Percentiles rank a stretch among this genome's conserved stretches.
Evolutionary conservation across 139 green algal genomes (phyloP).

Genomic region (Medakamo hakoo): DNA sequence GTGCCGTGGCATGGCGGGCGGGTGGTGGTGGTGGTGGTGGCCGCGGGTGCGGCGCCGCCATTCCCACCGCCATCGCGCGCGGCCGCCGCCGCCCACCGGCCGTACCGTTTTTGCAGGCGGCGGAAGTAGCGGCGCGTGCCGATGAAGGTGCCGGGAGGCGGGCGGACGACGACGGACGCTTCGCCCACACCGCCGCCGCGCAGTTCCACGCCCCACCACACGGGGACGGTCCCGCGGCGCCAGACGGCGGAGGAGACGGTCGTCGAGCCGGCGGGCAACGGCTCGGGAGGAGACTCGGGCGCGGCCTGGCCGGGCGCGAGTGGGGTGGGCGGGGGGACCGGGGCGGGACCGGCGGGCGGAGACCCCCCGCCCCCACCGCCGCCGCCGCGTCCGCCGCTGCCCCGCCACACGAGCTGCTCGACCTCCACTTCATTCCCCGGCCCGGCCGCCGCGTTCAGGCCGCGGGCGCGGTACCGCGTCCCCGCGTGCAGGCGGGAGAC

Average conservation of each 20-base stretch:
- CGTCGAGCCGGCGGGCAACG: slow-evolving; percentile 43
- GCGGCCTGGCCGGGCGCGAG: too few species aligned
- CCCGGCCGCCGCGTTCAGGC: slow-evolving; percentile 68
- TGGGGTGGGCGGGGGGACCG: background rate
- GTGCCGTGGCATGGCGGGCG: slow-evolving; percentile 8
- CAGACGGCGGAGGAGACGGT: slow-evolving; percentile 51
- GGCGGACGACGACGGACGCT: slow-evolving; percentile 78
- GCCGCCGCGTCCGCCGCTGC: slow-evolving; percentile 7
- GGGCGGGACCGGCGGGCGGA: background rate
- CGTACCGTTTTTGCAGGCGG: slow-evolving; percentile 54
- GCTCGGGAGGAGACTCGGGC: background rate
- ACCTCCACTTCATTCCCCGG: slow-evolving; percentile 97
- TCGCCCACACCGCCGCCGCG: slow-evolving; percentile 62
- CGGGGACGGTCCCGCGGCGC: slow-evolving; percentile 71
- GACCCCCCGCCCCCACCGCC: background rate
- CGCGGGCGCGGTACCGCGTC: slow-evolving; percentile 80
- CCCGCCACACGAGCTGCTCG: slow-evolving; percentile 73
- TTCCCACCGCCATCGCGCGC: background rate
- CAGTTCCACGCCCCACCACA: slow-evolving; percentile 45
- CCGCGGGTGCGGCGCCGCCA: background rate
- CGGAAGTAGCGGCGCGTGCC: slow-evolving; percentile 63
- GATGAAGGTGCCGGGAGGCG: slow-evolving; percentile 51
- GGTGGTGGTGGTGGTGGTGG: background rate
- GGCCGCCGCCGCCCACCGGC: slow-evolving; percentile 5
- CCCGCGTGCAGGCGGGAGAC: slow-evolving; percentile 75